Conservation (phyloP, 306 rosid genomes). For the Cucurbita moschata region DNA sequence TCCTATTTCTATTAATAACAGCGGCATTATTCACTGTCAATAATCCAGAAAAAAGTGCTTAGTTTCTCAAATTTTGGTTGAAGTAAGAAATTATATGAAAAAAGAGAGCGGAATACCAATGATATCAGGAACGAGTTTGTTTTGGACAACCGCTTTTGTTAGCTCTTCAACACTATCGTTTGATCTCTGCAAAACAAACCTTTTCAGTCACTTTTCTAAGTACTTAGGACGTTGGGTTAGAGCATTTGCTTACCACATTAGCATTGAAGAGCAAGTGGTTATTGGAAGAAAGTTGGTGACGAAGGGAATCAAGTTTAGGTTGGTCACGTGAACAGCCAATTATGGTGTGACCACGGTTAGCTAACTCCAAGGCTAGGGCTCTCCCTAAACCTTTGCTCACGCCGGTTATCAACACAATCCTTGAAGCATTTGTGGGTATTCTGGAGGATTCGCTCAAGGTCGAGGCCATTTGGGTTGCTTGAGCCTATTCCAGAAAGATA, state of each 20-base stretch:
- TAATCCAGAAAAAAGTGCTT: too few relatives aligned
- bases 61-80: too few relatives aligned
- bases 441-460: too few relatives aligned
- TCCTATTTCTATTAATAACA: neutral
- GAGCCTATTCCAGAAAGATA: too few relatives aligned
- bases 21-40: neutral
- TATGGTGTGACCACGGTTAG: slow-evolving; percentile 50
- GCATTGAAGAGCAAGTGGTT: slow-evolving; percentile 37
- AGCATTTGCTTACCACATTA: slow-evolving; percentile 27
- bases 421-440: too few relatives aligned
- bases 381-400: slow-evolving; percentile 67
- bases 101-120: slow-evolving; percentile 12
- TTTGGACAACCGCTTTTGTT: slow-evolving; percentile 31
- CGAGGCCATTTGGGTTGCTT: too few relatives aligned
- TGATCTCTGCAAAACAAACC: slow-evolving; percentile 19
- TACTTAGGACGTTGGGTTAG: too few relatives aligned
- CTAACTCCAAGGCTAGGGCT: slow-evolving; percentile 58
- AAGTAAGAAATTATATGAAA: too few relatives aligned
- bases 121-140: slow-evolving; percentile 46
- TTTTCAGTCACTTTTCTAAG: too few relatives aligned
- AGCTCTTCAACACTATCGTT: slow-evolving; percentile 37
- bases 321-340: slow-evolving; percentile 72
- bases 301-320: slow-evolving; percentile 42
- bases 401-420: slow-evolving; percentile 47
- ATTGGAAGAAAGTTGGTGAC: slow-evolving; percentile 22